phyloP scores from a whole-genome alignment of 2,329 filamentous ascomycete species.

The Zymoseptoria passerinii region DNA sequence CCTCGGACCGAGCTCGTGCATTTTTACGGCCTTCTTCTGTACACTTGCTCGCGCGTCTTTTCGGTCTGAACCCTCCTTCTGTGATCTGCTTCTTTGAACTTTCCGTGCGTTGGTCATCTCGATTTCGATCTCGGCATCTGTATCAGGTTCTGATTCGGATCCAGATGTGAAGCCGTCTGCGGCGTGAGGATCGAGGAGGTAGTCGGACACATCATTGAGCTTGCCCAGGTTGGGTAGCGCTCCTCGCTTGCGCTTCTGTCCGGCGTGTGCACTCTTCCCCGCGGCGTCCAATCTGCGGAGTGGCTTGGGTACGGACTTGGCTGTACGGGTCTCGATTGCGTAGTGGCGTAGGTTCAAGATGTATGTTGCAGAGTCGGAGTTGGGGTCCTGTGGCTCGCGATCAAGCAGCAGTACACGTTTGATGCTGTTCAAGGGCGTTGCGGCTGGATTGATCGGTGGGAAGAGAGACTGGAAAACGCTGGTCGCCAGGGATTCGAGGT shows the following conservation, averaged over 20 bases:
- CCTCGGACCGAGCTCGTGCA: constrained; percentile 84
- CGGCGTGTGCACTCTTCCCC: constrained; percentile 60
- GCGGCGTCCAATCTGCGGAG: constrained; percentile 77
- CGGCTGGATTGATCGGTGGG: constrained; percentile 87
- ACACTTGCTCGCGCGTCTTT: constrained; percentile 43
- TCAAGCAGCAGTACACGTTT: constrained; percentile 84
- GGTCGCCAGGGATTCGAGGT: constrained; percentile 85
- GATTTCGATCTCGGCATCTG: constrained; percentile 91
- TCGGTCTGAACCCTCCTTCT: constrained; percentile 31
- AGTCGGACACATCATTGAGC: constrained; percentile 88
- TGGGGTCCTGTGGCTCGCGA: constrained; percentile 50
- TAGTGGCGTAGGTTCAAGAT: constrained; percentile 87
- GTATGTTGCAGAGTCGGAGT: constrained; percentile 42
- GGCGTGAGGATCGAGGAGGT: constrained; percentile 71
- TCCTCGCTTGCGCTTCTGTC: constrained; percentile 32
- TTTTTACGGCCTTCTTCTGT: constrained; percentile 79
- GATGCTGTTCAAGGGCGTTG: constrained; percentile 84
- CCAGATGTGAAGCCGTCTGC: constrained; percentile 81
- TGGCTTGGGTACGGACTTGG: constrained; percentile 68
- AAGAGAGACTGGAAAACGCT: constrained; percentile 95
- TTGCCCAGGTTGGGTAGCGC: constrained; percentile 81
- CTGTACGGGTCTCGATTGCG: constrained; percentile 82
- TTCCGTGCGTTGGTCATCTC: constrained; percentile 52
- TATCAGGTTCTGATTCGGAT: constrained; percentile 86
- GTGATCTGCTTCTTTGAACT: constrained; percentile 47